Conservation (phyloP, 2,329 filamentous ascomycete species). For the Rhynchosporium secalis region DNA sequence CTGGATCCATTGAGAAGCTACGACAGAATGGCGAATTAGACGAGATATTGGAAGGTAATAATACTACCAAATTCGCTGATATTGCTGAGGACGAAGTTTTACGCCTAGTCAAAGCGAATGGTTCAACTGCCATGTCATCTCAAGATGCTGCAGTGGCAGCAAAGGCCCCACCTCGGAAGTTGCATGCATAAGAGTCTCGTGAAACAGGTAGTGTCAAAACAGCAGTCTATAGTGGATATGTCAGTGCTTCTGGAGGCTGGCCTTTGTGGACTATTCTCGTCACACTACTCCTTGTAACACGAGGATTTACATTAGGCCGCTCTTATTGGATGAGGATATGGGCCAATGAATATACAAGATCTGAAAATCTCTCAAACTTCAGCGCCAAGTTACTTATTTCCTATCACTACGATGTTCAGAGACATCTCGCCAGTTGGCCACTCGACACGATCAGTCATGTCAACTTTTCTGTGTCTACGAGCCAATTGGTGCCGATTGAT, state of each 20-base stretch:
- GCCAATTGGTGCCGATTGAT: constrained; percentile 15
- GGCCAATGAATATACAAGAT: constrained; percentile 47
- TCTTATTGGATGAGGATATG: constrained; percentile 65
- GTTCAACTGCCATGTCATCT: neutral
- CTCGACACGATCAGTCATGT: neutral
- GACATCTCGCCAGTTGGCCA: constrained; percentile 33
- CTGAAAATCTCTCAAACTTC: neutral
- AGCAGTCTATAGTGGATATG: constrained; percentile 64
- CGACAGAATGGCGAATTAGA: constrained; percentile 16
- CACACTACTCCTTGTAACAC: constrained; percentile 50
- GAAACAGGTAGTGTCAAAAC: constrained; percentile 67
- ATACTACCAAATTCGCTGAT: constrained; percentile 41
- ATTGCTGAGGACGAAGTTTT: constrained; percentile 47
- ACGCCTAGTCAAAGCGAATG: constrained; percentile 46
- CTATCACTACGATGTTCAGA: constrained; percentile 12
- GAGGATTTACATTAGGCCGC: constrained; percentile 42
- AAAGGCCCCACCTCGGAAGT: constrained; percentile 19
- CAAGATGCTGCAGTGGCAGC: constrained; percentile 1
- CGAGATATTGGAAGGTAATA: constrained; percentile 41
- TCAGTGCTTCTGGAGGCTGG: constrained; percentile 63
- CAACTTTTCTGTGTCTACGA: constrained; percentile 6
- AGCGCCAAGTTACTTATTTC: constrained; percentile 7
- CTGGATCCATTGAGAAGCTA: constrained; percentile 19
- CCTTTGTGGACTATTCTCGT: constrained; percentile 59
- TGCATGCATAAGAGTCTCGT: constrained; percentile 67